These are phyloP conservation scores for Chrysoporthe austroafricana DNA, from an alignment of 2,329 filamentous ascomycete species.

Conservation along the genomic window DNA sequence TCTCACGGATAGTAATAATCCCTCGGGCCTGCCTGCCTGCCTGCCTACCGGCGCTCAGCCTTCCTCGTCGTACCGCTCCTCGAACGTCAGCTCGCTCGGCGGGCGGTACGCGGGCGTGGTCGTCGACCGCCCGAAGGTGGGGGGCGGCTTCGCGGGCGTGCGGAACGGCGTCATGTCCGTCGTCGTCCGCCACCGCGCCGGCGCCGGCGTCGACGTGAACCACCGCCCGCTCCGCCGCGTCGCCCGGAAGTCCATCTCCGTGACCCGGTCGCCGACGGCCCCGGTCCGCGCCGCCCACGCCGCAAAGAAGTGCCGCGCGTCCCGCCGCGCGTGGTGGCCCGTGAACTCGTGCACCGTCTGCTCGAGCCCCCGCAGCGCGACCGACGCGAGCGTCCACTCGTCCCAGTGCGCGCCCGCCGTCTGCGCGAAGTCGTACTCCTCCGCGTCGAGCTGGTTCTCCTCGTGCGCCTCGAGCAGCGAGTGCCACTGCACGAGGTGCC, in stretches of 20 bases:
- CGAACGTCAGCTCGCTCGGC: slow-evolving; percentile 27
- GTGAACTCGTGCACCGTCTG: slow-evolving; percentile 32
- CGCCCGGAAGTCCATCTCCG: slow-evolving; percentile 29
- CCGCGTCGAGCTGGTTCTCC: slow-evolving; percentile 34
- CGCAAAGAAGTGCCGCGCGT: slow-evolving; percentile 31
- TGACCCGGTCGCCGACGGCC: slow-evolving; percentile 30
- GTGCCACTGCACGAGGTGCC: slow-evolving; percentile 34
- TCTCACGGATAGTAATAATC: too few species aligned
- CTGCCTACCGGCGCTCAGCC: neutral
- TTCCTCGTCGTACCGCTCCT: slow-evolving; percentile 18
- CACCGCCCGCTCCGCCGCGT: slow-evolving; percentile 27
- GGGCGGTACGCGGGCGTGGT: slow-evolving; percentile 28
- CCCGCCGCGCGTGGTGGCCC: slow-evolving; percentile 33
- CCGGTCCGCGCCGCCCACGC: slow-evolving; percentile 34
- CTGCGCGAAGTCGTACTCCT: slow-evolving; percentile 34
- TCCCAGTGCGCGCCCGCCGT: slow-evolving; percentile 31
- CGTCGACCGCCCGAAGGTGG: slow-evolving; percentile 20
- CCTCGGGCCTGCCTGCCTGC: neutral
- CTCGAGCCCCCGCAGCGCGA: slow-evolving; percentile 33
- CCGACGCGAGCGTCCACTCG: slow-evolving; percentile 35
- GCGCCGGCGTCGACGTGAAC: slow-evolving; percentile 27
- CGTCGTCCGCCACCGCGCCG: slow-evolving; percentile 21
- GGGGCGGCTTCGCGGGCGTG: slow-evolving; percentile 21
- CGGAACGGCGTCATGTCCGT: slow-evolving; percentile 27
- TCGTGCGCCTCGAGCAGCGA: slow-evolving; percentile 29